These are phyloP conservation scores for Pseudoscleropodium purum DNA, from an alignment of 225 moss, liverwort and hornwort genomes.

Conservation along the genomic window DNA sequence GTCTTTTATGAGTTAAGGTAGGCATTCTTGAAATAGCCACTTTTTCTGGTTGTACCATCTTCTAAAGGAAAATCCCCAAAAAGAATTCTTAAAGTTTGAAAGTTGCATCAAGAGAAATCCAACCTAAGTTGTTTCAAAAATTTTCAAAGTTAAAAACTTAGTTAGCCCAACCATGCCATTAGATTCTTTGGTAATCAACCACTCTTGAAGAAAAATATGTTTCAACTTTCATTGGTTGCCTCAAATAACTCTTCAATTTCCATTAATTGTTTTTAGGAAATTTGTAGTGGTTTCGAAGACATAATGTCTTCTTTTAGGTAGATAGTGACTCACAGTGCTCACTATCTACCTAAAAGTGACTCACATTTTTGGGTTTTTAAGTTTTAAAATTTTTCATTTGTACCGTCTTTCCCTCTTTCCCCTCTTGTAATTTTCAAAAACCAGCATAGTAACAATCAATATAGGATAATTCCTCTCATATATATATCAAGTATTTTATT, in stretches of 20 bases:
- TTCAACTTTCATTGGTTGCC: background rate
- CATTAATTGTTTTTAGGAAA: background rate
- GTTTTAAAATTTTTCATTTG: no score
- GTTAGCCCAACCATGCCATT: rapidly evolving
- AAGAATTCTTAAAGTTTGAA: background rate
- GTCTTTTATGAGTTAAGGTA: no score
- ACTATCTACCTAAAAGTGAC: no score
- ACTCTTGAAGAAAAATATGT: background rate
- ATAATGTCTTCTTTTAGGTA: no score
- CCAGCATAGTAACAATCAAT: no score
- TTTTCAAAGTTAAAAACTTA: background rate
- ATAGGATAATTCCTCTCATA: no score
- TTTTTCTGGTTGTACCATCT: background rate
- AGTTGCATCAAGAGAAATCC: background rate
- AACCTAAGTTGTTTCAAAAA: background rate
- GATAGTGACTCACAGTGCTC: no score
- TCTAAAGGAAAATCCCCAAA: background rate
- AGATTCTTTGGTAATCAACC: rapidly evolving
- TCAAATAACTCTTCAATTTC: background rate
- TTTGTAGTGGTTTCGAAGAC: rapidly evolving
- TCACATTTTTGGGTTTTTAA: no score
- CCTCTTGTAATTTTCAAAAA: no score
- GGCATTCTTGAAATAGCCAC: rapidly evolving
- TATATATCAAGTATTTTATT: no score
- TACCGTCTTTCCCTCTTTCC: no score